Base-by-base conservation (phyloP, 2,329 filamentous ascomycete genomes). In the Exophiala viscosa region DNA sequence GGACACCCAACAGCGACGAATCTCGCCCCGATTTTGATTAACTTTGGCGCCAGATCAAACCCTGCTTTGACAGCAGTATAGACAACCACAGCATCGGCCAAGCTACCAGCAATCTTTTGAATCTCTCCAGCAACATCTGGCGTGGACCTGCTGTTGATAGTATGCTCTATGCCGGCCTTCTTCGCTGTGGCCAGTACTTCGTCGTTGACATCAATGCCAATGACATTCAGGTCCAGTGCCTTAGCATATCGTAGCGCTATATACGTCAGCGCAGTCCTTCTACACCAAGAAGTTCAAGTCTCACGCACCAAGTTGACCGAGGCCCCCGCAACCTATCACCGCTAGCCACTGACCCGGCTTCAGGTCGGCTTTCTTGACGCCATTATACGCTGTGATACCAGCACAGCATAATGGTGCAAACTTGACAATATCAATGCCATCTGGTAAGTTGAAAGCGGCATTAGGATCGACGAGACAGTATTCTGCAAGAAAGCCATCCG, bases 141-240 rank as follows among this genome's bases (percentile, higher is more conserved):
- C 23, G 23, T 28, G 5, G 23, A 28, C 23, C 23, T 5, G 3
- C 23, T 28, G 23, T 28, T 28, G 43, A 34, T 13, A n/a, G 43
- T 46, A 31, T 34, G 43, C 15, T 74, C 72, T 17, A 72, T 71
- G 34, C 73, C 70, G 14, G 70, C 66, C 34, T 67, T 66, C 45
- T 64, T 70, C 8, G 67, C 65, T 53, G 70, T 66, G 15, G 67
- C 64, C 1, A 75, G 69, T 45, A 72, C 71, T 3, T 64, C 64
- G 50, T 76, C 70, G 47, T 71, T 72, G 45, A 50, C 43, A 15
- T 50, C 47, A 36, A 50, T 50, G 14, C 18, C 47, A 15, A 50
- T 43, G 38, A 50, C 47, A 5, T 44, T 42, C 20, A 50, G 28
- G 36, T 23, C 60, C 41, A 60, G 42, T 1, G 58, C 59, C 39